Evolutionary conservation across 257 asterid species (phyloP), one percentile per base, ranked within the genome.

Genomic region (Coffea canephora): DNA sequence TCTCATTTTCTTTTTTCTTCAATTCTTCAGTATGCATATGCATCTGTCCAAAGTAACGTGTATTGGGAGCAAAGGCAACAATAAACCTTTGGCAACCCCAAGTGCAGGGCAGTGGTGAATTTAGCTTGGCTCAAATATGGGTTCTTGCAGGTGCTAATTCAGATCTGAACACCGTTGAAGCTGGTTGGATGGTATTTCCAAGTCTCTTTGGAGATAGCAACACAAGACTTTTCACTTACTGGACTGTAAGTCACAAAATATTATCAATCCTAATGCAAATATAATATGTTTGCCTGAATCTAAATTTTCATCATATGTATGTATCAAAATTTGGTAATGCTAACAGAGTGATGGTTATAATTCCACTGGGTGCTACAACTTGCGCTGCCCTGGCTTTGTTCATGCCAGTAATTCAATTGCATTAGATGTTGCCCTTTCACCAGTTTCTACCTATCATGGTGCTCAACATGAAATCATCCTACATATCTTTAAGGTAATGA

Each of bases 1-100:
- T 62, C 15, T 71, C 36, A 65, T 50, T 36, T 76, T 81, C 79
- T 85, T 84, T 83, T 83, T 55, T 74, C 87, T 85, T 91, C 91
- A 88, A 89, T 74, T 78, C 48, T 91, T 82, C 82, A 94, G 94
- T 91, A 91, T 83, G 97, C 97, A 82, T 86, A 87, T 45, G 85
- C 75, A 15, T 4, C 1, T 48, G 70, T 72, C 25, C 19, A 45
- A 2, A 79, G 72, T 48, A 52, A 54, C 5, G n/a, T 49, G 6
- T 82, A 73, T 45, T 66, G 62, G 85, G 85, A 34, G 82, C 85
- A 46, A 82, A 82, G 76, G 85, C 80, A 39, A 59, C 57, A 5
- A 67, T 82, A n/a, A 82, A 78, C 76, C 72, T 78, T 5, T 82
- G 85, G 85, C 43, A 73, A 10, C 85, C 85, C 9, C 66, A 74